These are phyloP conservation scores for Aspergillus hiratsukae DNA, from an alignment of 2,329 filamentous ascomycete species.

Conservation along the genomic window DNA sequence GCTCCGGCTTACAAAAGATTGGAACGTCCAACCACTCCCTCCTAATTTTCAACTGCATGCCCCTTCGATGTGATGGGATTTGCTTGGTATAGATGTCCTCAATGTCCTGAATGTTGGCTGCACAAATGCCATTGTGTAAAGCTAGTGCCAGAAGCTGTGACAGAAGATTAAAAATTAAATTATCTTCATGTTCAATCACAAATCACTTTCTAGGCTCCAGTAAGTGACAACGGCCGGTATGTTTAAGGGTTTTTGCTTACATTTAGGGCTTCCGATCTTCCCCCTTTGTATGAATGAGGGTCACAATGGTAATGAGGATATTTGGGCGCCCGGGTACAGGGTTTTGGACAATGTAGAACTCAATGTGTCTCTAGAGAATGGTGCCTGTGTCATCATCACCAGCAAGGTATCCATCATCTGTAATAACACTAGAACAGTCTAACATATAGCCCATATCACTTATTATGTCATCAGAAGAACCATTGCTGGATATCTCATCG, in stretches of 20 bases:
- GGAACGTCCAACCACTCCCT: constrained; percentile 12
- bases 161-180: constrained; percentile 15
- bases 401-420: constrained; percentile 17
- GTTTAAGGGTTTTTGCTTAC: constrained; percentile 6
- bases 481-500: constrained; percentile 1
- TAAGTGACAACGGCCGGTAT: constrained; percentile 5
- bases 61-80: constrained; percentile 10
- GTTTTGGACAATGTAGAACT: constrained; percentile 18
- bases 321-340: constrained; percentile 5
- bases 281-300: constrained; percentile 16
- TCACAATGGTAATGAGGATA: constrained; percentile 14
- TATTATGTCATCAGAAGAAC: background rate
- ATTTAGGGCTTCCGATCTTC: constrained; percentile 17
- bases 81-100: constrained; percentile 12
- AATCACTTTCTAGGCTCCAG: constrained; percentile 15
- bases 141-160: constrained; percentile 12
- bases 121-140: constrained; percentile 14
- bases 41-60: constrained; percentile 16
- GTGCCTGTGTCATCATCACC: constrained; percentile 12
- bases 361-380: constrained; percentile 16
- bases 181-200: constrained; percentile 14
- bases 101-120: constrained; percentile 5
- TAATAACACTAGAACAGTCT: constrained; percentile 10
- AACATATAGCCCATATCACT: constrained; percentile 9
- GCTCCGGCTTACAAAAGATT: constrained; percentile 12